phyloP scores from a whole-genome alignment of 1,284 basidiomycete genomes.

The Limonomyces culmigenus region DNA sequence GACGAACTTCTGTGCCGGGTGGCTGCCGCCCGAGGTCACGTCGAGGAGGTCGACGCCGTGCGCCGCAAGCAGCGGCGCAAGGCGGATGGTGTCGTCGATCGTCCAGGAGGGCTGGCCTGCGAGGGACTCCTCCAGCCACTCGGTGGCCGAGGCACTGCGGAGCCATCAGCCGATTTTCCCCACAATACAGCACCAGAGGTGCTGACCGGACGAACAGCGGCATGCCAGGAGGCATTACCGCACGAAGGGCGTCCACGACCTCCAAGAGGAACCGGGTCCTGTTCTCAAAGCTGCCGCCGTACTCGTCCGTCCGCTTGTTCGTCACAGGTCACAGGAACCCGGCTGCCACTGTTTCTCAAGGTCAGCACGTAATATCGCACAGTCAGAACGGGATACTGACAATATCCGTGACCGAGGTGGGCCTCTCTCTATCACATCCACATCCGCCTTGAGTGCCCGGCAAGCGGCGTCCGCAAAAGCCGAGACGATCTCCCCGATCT shows the following conservation, averaged over 20 bases:
- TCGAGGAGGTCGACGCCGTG: slow-evolving; percentile 62
- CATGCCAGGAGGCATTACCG: slow-evolving; percentile 46
- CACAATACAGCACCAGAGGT: slow-evolving; percentile 68
- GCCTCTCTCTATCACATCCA: slow-evolving; percentile 78
- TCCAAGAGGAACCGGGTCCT: slow-evolving; percentile 53
- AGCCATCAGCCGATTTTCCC: slow-evolving; percentile 32
- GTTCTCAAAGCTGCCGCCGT: slow-evolving; percentile 59
- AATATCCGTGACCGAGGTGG: slow-evolving; percentile 57
- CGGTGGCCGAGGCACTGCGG: slow-evolving; percentile 40
- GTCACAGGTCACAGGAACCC: slow-evolving; percentile 55
- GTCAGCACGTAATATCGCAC: no score
- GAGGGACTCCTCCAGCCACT: slow-evolving; percentile 68
- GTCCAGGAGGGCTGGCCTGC: slow-evolving; percentile 52
- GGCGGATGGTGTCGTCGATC: slow-evolving; percentile 54
- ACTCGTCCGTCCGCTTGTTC: slow-evolving; percentile 52
- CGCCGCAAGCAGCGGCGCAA: slow-evolving; percentile 37
- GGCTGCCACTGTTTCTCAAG: no score
- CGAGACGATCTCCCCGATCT: slow-evolving; percentile 44
- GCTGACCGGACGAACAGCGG: slow-evolving; percentile 63
- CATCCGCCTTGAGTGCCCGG: slow-evolving; percentile 46
- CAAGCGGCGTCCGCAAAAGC: slow-evolving; percentile 49
- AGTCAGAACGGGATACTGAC: no score
- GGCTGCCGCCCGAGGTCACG: slow-evolving; percentile 54
- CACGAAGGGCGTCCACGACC: slow-evolving; percentile 32
- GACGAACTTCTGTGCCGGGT: slow-evolving; percentile 37